Evolutionary conservation across 1,284 basidiomycete species (phyloP).

Genomic region (Porogramme epimiltina): DNA sequence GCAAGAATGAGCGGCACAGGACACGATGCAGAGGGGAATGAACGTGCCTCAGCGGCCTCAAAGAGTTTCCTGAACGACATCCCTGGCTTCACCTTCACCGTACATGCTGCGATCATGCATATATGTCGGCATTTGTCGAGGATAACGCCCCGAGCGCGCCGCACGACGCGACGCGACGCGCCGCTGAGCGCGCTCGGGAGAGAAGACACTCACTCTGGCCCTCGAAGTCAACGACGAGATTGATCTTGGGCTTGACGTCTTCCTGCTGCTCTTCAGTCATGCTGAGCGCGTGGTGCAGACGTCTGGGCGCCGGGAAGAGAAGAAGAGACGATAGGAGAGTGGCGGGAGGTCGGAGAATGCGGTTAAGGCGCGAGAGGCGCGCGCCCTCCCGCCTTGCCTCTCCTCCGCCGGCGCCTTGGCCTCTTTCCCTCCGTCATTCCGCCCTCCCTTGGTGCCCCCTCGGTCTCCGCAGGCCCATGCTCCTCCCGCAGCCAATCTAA

Average conservation of each 20-base stretch:
- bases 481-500: no score
- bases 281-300: background rate
- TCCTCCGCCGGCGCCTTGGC: no score
- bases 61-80: slow-evolving; percentile 70
- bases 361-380: slow-evolving; percentile 4
- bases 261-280: slow-evolving; percentile 42
- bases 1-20: background rate
- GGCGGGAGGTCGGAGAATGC: background rate
- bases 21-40: background rate
- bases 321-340: background rate
- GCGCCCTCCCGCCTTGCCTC: no score
- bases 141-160: background rate
- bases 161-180: background rate
- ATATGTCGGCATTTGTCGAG: background rate
- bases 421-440: no score
- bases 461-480: no score
- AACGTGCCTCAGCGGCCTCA: slow-evolving; percentile 59
- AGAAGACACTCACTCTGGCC: slow-evolving; percentile 40
- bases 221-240: slow-evolving; percentile 54
- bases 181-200: slow-evolving; percentile 1
- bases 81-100: slow-evolving; percentile 63
- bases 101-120: slow-evolving; percentile 34
- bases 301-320: background rate
- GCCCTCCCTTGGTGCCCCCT: no score
- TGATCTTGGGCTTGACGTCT: slow-evolving; percentile 71